Base-by-base conservation (phyloP, 2,329 filamentous ascomycete species). In the Ophiosphaerella korrae region DNA sequence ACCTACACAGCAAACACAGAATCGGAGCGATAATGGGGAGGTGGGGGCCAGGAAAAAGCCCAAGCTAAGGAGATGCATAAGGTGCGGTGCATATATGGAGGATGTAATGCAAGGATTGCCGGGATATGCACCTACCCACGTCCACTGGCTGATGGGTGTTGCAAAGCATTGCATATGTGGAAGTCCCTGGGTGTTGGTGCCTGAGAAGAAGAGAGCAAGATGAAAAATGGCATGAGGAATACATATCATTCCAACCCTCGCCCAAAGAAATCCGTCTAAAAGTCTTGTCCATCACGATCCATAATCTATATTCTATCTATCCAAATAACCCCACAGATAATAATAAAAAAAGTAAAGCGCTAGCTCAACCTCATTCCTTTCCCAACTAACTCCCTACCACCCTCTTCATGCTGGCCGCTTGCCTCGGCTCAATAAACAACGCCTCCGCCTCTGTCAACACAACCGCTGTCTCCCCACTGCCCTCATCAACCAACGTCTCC, bases 351-450 rank as follows among this genome's bases (percentile, higher is more conserved):
- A 29, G 5, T 13, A 23, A 42, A 42, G 14, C 14, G 29, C 31
- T 7, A 16, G 23, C 21, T 5, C 6, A 18, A 42, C 9, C 16
- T 29, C 9, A 9, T 18, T 32, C 18, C 38, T 32, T 26, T 11
- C 44, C n/a, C 44, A 21, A 24, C 40, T 42, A 66, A 31, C 48
- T 59, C 41, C 26, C 26, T 29, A 67, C 64, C 31, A 70, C 62
- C 52, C 58, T 66, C 64, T 54, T 68, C 67, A 73, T 60, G 40
- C 53, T 58, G 72, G 85, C 84, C 53, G 92, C 92, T 70, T 90
- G 84, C 74, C 86, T 92, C 26, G 93, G 92, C 75, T 94, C 91
- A 65, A 97, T 83, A 71, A 96, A 97, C 61, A 99, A 75, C 2
- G 88, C 92, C 68, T 88, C 88, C 0, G 90, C 93, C 75, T 95